A percentile compares a stretch with the other conserved stretches of the same genome.
Evolutionary conservation across 257 asterid genomes (phyloP).

Genomic region (Scutellaria galericulata): DNA sequence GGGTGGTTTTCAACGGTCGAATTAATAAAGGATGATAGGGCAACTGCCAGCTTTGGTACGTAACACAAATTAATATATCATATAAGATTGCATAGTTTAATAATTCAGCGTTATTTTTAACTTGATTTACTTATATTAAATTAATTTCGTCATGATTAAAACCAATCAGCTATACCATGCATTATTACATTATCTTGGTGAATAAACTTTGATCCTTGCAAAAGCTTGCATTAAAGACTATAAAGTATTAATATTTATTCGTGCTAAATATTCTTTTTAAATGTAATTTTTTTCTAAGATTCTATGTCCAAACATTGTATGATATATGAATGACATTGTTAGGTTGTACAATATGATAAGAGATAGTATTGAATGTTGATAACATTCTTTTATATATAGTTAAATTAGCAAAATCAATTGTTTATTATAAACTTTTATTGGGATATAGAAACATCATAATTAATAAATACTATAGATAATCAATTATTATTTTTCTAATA

Average conservation of each 20-base stretch:
- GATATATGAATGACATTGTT: neutral
- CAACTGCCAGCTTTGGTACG: conserved; percentile 34
- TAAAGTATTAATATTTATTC: too few relatives aligned
- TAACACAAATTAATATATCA: neutral
- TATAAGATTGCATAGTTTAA: conserved; percentile 8
- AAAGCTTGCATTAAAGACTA: too few relatives aligned
- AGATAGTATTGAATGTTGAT: neutral
- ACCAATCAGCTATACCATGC: neutral
- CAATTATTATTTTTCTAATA: too few relatives aligned
- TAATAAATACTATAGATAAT: too few relatives aligned
- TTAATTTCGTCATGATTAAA: conserved; percentile 30
- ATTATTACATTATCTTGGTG: too few relatives aligned
- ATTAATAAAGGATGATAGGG: conserved; percentile 37
- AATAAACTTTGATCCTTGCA: too few relatives aligned
- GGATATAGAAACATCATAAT: too few relatives aligned
- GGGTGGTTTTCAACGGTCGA: conserved; percentile 53
- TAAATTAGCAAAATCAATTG: neutral
- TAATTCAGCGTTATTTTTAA: conserved; percentile 12
- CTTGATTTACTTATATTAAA: neutral
- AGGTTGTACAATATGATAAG: too few relatives aligned
- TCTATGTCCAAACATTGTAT: neutral
- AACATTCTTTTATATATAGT: neutral
- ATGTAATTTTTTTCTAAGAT: too few relatives aligned
- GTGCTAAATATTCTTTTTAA: too few relatives aligned
- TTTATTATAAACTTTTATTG: too few relatives aligned